These are phyloP conservation scores for Teunomyces barrocoloradensis DNA, from an alignment of 805 yeast species.

Conservation along the genomic window DNA sequence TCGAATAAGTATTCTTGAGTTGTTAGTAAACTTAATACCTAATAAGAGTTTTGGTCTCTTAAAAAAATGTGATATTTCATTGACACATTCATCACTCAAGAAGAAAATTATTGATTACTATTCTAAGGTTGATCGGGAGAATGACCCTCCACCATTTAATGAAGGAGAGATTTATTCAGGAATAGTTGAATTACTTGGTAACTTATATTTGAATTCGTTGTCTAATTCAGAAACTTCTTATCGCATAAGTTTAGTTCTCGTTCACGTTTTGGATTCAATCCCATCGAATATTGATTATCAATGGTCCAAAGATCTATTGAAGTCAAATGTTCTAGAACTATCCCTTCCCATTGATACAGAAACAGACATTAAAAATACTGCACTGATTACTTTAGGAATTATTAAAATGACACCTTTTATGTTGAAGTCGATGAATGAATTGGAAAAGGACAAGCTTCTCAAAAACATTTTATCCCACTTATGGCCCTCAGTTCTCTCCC, in stretches of 20 bases:
- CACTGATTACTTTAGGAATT: slow-evolving; percentile 43
- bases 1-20: slow-evolving; percentile 42
- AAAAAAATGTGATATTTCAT: not conserved
- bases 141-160: not conserved
- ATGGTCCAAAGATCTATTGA: slow-evolving; percentile 7
- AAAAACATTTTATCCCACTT: slow-evolving; percentile 43
- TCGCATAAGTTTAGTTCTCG: not conserved
- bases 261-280: slow-evolving; percentile 8
- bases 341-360: slow-evolving; percentile 2
- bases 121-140: not conserved
- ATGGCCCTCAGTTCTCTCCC: slow-evolving; percentile 54
- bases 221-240: slow-evolving; percentile 13
- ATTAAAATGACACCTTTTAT: slow-evolving; percentile 39
- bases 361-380: slow-evolving; percentile 6
- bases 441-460: slow-evolving; percentile 37
- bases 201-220: slow-evolving; percentile 16
- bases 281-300: slow-evolving; percentile 13
- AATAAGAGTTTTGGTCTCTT: slow-evolving; percentile 49
- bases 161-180: slow-evolving; percentile 13
- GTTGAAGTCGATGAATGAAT: slow-evolving; percentile 22
- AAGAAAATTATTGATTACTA: not conserved
- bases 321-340: slow-evolving; percentile 11
- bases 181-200: slow-evolving; percentile 16
- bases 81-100: not conserved
- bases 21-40: slow-evolving; percentile 56